Evolutionary conservation across 1,139 yeast species (phyloP).

Genomic region (Geotrichum bryndzae): DNA sequence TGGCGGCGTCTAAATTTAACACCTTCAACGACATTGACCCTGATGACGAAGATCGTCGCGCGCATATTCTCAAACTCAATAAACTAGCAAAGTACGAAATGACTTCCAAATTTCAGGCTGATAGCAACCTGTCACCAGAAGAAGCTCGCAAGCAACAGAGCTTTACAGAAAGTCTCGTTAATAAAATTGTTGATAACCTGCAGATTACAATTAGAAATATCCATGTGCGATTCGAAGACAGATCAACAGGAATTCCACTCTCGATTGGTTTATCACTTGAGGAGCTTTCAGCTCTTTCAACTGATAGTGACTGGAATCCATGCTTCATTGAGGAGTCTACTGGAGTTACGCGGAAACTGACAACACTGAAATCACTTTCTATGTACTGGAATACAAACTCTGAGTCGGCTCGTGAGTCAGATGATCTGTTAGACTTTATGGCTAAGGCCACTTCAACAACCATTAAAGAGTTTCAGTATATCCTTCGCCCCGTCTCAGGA

Average conservation of each 20-base stretch:
- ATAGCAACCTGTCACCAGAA: conserved; percentile 51
- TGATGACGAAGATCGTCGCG: conserved; percentile 62
- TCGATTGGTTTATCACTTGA: conserved; percentile 74
- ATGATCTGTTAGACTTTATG: conserved; percentile 33
- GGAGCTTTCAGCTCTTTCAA: conserved; percentile 86
- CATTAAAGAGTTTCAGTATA: conserved; percentile 45
- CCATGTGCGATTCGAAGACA: conserved; percentile 66
- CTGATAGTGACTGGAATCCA: conserved; percentile 80
- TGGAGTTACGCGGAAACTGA: conserved; percentile 63
- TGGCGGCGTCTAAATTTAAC: conserved; percentile 70
- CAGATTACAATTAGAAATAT: conserved; percentile 87
- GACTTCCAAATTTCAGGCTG: conserved; percentile 22
- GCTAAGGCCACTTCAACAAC: conserved; percentile 24
- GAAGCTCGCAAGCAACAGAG: conserved; percentile 59
- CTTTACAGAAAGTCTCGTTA: conserved; percentile 78
- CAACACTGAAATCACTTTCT: conserved; percentile 67
- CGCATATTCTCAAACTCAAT: conserved; percentile 58
- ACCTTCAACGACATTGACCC: conserved; percentile 42
- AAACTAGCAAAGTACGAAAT: conserved; percentile 37
- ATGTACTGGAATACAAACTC: conserved; percentile 81
- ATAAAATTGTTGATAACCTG: conserved; percentile 85
- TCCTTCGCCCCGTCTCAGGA: conserved; percentile 85
- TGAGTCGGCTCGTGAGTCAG: conserved; percentile 30
- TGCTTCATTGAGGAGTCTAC: conserved; percentile 72
- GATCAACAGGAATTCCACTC: conserved; percentile 51